Evolutionary conservation across 2,329 filamentous ascomycete species (phyloP).

Genomic region (Sporothrix dimorphospora): DNA sequence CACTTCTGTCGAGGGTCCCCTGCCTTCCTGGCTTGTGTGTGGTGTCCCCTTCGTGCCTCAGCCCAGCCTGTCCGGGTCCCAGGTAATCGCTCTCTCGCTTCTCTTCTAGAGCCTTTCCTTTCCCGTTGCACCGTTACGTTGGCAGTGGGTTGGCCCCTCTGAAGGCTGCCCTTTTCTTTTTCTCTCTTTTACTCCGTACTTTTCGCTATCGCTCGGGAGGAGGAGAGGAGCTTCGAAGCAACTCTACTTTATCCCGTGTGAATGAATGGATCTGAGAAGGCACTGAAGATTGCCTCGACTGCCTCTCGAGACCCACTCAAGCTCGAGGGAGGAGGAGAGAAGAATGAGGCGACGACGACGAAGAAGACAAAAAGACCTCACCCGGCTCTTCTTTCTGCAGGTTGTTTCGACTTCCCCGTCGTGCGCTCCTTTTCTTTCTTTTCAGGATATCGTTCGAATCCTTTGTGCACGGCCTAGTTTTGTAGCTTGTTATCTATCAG

Average conservation of each 20-base stretch:
- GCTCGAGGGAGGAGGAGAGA: not conserved
- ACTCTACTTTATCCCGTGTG: not conserved
- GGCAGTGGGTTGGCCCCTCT: not conserved
- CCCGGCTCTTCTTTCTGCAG: too few species aligned
- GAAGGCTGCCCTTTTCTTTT: not conserved
- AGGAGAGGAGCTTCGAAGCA: not conserved
- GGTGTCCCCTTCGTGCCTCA: not conserved
- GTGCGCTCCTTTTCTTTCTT: too few species aligned
- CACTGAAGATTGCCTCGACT: not conserved
- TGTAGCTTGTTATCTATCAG: not conserved
- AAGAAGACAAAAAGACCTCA: not conserved
- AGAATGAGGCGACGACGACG: not conserved
- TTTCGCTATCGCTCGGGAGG: not conserved
- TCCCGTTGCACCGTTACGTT: not conserved
- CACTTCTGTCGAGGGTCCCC: constrained; percentile 12
- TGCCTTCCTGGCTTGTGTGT: not conserved
- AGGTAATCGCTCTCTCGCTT: not conserved
- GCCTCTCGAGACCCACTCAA: not conserved
- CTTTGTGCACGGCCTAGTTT: not conserved
- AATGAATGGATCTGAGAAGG: not conserved
- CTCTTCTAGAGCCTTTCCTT: constrained; percentile 11
- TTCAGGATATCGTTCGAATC: too few species aligned
- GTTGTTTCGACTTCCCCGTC: too few species aligned
- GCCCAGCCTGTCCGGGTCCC: not conserved
- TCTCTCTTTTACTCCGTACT: not conserved